Base-by-base conservation (phyloP, 202 grass and related monocot species). In the Cymbopogon flexuosus region DNA sequence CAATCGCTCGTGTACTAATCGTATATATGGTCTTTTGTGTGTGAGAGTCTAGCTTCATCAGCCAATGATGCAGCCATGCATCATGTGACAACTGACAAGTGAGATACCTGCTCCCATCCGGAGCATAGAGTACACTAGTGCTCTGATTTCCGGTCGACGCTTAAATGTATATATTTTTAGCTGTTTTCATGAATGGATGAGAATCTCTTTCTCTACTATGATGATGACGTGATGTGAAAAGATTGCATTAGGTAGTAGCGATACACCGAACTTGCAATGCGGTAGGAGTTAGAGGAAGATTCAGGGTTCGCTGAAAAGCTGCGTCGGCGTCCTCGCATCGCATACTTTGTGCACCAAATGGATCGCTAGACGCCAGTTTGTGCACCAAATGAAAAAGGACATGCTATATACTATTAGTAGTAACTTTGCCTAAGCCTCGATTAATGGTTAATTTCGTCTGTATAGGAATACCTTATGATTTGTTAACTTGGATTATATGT, bases 221-320 rank as follows among this genome's bases (percentile, higher is more conserved):
- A 31, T 51, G 56, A 6, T n/a, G n/a, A 15, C 22, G 8, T 68
- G 36, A 43, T 8, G 5, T 4, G 12, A 29, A 69, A 70, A 84
- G 60, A 41, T 62, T 19, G 80, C 10, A 22, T 30, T 74, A n/a
- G 35, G 57, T 63, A 33, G 18, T 45, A 69, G 37, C 19, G 35
- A 67, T 21, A 67, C 18, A 22, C 12, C 8, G 9, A 75, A 43
- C 34, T 7, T 14, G 18, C n/a, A n/a, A n/a, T n/a, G n/a, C 8
- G n/a, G 18, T 46, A 47, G 18, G 51, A 61, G 82, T 78, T 67
- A 15, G 23, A 65, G 33, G 21, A 83, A 83, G 45, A 21, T 84
- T 51, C 60, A 77, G n/a, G 82, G 65, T 70, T 77, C 46, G 73
- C 39, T 84, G 33, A 39, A 51, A 70, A 70, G 9, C 12, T 33